A percentile compares a stretch with the other conserved stretches of the same genome.
Evolutionary conservation across 805 yeast species (phyloP).

Genomic region (Metschnikowia lunata): DNA sequence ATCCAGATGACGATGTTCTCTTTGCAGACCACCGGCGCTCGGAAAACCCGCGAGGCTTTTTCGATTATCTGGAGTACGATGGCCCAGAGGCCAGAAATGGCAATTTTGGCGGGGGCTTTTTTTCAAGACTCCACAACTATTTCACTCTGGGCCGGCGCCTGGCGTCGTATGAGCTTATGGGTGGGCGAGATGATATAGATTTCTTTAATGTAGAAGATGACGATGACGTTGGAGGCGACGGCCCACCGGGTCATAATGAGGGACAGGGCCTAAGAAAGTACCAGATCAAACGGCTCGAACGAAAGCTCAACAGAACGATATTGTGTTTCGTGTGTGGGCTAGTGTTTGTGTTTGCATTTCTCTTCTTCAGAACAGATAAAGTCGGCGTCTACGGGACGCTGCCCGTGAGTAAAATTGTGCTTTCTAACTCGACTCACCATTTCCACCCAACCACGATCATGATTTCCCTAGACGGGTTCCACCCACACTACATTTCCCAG

Average conservation of each 20-base stretch:
- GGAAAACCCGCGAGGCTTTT: conserved; percentile 6
- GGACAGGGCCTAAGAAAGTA: conserved; percentile 19
- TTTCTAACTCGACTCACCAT: conserved; percentile 59
- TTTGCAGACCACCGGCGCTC: conserved; percentile 16
- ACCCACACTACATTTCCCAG: conserved; percentile 76
- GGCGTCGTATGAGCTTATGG: conserved; percentile 6
- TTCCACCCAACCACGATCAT: conserved; percentile 78
- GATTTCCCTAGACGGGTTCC: conserved; percentile 84
- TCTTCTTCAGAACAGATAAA: conserved; percentile 2
- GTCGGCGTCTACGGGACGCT: neutral
- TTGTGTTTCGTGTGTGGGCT: conserved; percentile 12
- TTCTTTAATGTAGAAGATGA: conserved; percentile 6
- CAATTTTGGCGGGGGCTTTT: neutral
- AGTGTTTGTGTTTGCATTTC: conserved; percentile 10
- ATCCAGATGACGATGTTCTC: conserved; percentile 32
- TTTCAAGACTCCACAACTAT: neutral
- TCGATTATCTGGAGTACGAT: conserved; percentile 14
- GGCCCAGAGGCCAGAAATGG: neutral
- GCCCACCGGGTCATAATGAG: neutral
- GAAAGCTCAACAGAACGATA: conserved; percentile 18
- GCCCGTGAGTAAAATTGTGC: conserved; percentile 16
- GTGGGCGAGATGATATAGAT: conserved; percentile 2
- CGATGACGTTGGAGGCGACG: neutral
- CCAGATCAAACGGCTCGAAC: conserved; percentile 22
- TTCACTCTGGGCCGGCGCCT: neutral